phyloP scores from a whole-genome alignment of 805 yeast genomes.

The Starmera amethionina region DNA sequence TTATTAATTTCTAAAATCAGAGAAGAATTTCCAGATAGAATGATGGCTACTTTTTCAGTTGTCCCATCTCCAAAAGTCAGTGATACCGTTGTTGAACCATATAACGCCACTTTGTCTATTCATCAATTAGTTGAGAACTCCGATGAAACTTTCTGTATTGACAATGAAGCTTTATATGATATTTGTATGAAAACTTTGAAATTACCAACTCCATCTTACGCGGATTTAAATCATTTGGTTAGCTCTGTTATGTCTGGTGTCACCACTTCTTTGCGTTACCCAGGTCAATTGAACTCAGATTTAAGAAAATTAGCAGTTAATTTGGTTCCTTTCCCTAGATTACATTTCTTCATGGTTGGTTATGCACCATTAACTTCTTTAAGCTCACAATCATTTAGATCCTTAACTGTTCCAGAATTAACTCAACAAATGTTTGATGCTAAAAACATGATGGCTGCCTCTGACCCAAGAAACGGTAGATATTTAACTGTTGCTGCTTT shows the following conservation, averaged over 20 bases:
- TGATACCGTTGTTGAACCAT: constrained; percentile 96
- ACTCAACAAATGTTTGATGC: constrained; percentile 98
- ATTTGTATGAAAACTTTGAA: constrained; percentile 94
- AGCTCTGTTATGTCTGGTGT: constrained; percentile 98
- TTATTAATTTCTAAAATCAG: constrained; percentile 86
- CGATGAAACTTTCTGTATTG: constrained; percentile 98
- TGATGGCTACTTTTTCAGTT: constrained; percentile 95
- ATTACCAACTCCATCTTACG: constrained; percentile 81
- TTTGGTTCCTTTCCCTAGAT: constrained; percentile 98
- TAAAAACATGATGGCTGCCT: constrained; percentile 97
- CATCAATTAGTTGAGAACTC: constrained; percentile 97
- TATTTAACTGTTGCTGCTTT: constrained; percentile 97
- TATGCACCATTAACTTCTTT: constrained; percentile 94
- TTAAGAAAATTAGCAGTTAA: constrained; percentile 97
- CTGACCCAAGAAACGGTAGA: constrained; percentile 95
- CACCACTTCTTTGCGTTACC: constrained; percentile 94
- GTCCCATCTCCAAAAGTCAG: constrained; percentile 98
- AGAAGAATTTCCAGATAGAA: constrained; percentile 90
- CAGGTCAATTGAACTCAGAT: constrained; percentile 95
- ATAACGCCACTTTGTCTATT: constrained; percentile 92
- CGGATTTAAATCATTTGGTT: constrained; percentile 81
- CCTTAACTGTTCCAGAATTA: constrained; percentile 89
- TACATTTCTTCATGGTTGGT: constrained; percentile 97
- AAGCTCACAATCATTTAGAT: constrained; percentile 87
- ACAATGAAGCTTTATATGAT: constrained; percentile 96